These are phyloP conservation scores for Eudorina sp. DNA, from an alignment of 139 green algal species.

Conservation along the genomic window DNA sequence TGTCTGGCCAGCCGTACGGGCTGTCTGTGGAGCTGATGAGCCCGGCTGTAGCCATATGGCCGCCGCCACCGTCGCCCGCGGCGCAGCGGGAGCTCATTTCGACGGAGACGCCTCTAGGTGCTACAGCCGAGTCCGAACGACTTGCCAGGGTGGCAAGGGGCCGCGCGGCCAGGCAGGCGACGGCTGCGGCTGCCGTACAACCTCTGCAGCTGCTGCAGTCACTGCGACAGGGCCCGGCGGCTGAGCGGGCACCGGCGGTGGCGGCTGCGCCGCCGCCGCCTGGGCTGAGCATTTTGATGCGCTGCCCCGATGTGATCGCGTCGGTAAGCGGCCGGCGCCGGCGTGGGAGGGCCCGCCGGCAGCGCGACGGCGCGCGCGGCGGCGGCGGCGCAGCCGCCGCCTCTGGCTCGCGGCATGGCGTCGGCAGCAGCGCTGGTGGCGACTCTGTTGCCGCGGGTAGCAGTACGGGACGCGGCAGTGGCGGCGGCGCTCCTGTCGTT, in stretches of 20 bases:
- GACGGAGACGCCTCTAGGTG: neutral
- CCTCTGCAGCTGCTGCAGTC: too few relatives aligned
- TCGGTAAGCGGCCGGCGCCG: neutral
- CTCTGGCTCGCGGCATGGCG: too few relatives aligned
- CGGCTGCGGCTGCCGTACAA: too few relatives aligned
- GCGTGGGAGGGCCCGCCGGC: too few relatives aligned
- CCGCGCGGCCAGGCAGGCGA: too few relatives aligned
- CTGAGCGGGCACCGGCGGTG: neutral
- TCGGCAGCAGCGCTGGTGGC: too few relatives aligned
- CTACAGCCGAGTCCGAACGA: neutral
- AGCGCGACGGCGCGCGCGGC: too few relatives aligned
- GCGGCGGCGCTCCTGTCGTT: neutral
- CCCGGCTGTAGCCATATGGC: conserved; percentile 12
- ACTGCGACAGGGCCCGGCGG: too few relatives aligned
- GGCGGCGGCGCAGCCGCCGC: neutral
- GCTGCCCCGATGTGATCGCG: neutral
- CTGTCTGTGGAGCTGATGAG: conserved; percentile 21
- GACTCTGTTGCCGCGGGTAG: too few relatives aligned
- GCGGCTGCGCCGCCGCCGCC: neutral
- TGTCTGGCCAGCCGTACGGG: neutral
- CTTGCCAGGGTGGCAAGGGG: neutral
- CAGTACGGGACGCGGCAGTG: neutral
- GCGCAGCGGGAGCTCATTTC: too few relatives aligned
- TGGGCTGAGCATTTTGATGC: neutral
- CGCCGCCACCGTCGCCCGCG: neutral